Conservation (phyloP, 495 filamentous ascomycete species). For the Penicillium bovifimosum region DNA sequence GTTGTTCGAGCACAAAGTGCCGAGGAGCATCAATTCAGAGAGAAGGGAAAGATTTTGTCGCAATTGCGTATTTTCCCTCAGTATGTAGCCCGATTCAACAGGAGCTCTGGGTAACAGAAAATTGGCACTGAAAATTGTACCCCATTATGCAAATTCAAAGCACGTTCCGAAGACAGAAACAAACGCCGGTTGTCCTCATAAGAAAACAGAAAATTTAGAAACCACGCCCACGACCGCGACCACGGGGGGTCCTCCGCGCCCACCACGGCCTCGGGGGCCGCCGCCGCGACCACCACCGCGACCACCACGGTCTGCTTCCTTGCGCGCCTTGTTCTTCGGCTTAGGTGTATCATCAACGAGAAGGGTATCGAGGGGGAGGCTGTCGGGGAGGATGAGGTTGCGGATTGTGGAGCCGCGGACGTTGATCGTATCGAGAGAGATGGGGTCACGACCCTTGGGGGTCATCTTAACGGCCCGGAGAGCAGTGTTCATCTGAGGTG, state of each 20-base stretch:
- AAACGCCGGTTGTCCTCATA: conserved; percentile 23
- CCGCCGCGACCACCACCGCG: conserved; percentile 55
- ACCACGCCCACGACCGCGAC: conserved; percentile 52
- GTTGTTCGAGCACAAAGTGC: not conserved
- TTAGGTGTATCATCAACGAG: conserved; percentile 95
- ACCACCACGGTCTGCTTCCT: conserved; percentile 74
- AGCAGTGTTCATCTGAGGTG: conserved; percentile 94
- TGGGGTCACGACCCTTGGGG: conserved; percentile 73
- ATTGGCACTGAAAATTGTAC: conserved; percentile 12
- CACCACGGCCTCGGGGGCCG: conserved; percentile 50
- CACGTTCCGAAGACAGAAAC: conserved; percentile 21
- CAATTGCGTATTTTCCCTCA: conserved; percentile 10
- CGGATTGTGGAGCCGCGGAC: conserved; percentile 89
- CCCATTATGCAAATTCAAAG: conserved; percentile 25
- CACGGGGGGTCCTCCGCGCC: conserved; percentile 61
- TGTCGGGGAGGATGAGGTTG: conserved; percentile 92
- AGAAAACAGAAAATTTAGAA: conserved; percentile 37
- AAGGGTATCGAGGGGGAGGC: conserved; percentile 86
- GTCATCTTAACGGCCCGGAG: conserved; percentile 96
- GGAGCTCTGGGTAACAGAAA: conserved; percentile 13
- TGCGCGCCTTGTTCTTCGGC: conserved; percentile 98
- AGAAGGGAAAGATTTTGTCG: not conserved
- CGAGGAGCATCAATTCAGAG: not conserved
- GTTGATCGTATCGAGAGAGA: conserved; percentile 91
- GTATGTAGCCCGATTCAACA: conserved; percentile 13